Evolutionary conservation across 106 monocot genomes (phyloP).

Genomic region (Agapanthus africanus): DNA sequence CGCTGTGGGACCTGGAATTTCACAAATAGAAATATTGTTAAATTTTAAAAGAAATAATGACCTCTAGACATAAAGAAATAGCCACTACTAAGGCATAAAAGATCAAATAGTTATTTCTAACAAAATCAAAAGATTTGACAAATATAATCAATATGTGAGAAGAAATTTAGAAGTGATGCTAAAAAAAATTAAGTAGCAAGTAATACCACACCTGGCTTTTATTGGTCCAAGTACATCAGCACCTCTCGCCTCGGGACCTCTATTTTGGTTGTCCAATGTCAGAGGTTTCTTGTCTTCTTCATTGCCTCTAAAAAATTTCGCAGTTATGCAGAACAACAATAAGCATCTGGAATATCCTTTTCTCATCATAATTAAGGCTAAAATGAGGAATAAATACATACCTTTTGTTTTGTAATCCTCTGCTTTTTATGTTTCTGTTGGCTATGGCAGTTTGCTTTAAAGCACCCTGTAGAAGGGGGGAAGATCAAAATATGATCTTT

Average conservation of each 20-base stretch:
- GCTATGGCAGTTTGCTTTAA: slow-evolving; percentile 19
- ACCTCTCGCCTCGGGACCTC: slow-evolving; percentile 6
- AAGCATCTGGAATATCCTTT: neutral
- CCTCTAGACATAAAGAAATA: no score
- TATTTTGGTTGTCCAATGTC: neutral
- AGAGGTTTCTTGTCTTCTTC: slow-evolving; percentile 16
- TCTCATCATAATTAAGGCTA: neutral
- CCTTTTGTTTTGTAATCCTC: slow-evolving; percentile 16
- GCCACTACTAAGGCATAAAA: no score
- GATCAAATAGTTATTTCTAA: no score
- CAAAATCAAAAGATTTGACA: no score
- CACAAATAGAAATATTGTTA: no score
- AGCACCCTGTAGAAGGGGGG: slow-evolving; percentile 18
- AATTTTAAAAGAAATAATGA: no score
- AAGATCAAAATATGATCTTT: neutral
- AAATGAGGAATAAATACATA: neutral
- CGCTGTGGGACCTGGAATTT: no score
- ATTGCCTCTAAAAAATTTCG: slow-evolving; percentile 9
- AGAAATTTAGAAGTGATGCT: no score
- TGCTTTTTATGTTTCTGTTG: slow-evolving; percentile 15
- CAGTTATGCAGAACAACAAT: neutral
- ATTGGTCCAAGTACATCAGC: slow-evolving; percentile 7
- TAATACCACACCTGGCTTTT: slow-evolving; percentile 30
- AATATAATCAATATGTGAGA: no score
- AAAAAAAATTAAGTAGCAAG: no score